phyloP scores from a whole-genome alignment of 148 eudicot genomes.

The Suaeda aralocaspica region DNA sequence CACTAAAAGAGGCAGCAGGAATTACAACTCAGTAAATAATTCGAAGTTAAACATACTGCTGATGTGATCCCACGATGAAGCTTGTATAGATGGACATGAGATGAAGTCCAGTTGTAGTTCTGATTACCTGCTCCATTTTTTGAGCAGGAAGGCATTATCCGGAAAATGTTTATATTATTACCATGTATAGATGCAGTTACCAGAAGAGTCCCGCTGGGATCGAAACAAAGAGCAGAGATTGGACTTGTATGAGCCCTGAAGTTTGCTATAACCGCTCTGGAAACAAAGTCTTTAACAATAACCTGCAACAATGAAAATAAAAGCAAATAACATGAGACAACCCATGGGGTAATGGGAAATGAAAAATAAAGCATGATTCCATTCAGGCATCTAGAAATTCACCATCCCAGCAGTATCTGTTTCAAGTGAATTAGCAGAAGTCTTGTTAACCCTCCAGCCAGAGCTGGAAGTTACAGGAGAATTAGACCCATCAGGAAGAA shows the following conservation, averaged over 20 bases:
- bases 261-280: conserved; percentile 75
- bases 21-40: too few relatives aligned
- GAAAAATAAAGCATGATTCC: neutral
- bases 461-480: conserved; percentile 59
- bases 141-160: conserved; percentile 62
- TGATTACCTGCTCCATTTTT: conserved; percentile 64
- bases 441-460: conserved; percentile 61
- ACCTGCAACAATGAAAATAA: conserved; percentile 51
- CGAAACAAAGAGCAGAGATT: conserved; percentile 89
- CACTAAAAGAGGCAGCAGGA: too few relatives aligned
- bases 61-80: conserved; percentile 93
- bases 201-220: conserved; percentile 95
- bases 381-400: conserved; percentile 24
- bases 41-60: conserved; percentile 57
- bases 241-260: conserved; percentile 97
- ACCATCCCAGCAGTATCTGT: conserved; percentile 80
- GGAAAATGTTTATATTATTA: conserved; percentile 82
- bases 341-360: too few relatives aligned
- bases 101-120: conserved; percentile 57
- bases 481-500: conserved; percentile 73
- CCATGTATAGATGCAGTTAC: conserved; percentile 94
- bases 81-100: conserved; percentile 91
- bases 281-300: conserved; percentile 77
- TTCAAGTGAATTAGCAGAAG: conserved; percentile 54
- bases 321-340: conserved; percentile 2